These are phyloP conservation scores for Tephrocybe sp. DNA, from an alignment of 768 basidiomycete genomes.

Conservation along the genomic window DNA sequence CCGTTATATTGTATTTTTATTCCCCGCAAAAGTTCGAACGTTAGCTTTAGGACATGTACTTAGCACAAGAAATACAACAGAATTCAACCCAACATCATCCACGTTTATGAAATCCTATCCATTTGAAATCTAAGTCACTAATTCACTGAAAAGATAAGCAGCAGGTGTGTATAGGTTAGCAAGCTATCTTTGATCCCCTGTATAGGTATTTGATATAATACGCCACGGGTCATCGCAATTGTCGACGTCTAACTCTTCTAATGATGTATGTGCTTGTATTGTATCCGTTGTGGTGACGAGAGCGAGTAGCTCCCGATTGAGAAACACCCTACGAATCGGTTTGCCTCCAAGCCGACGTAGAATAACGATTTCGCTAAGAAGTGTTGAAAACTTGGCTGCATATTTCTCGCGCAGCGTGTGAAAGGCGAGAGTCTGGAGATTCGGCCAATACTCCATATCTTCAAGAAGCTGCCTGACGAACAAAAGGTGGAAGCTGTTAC, in stretches of 20 bases:
- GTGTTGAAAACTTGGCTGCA: conserved; percentile 16
- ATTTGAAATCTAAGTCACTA: too few relatives aligned
- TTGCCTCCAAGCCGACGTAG: conserved; percentile 13
- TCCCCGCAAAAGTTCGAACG: too few relatives aligned
- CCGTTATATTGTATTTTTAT: too few relatives aligned
- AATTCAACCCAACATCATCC: not conserved
- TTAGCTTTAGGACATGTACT: too few relatives aligned
- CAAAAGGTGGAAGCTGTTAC: conserved; percentile 17
- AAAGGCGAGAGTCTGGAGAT: conserved; percentile 25
- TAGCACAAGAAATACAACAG: too few relatives aligned
- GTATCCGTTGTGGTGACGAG: conserved; percentile 8
- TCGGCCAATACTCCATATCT: conserved; percentile 17
- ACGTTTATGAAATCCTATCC: too few relatives aligned
- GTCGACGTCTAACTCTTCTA: conserved; percentile 16
- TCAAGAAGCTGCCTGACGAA: conserved; percentile 18
- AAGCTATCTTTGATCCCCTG: too few relatives aligned
- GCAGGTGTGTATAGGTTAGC: too few relatives aligned
- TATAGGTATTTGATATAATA: conserved; percentile 20
- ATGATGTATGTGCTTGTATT: conserved; percentile 7
- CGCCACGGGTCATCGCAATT: conserved; percentile 32
- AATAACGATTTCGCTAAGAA: conserved; percentile 16
- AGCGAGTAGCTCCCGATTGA: conserved; percentile 26
- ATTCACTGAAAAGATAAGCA: too few relatives aligned
- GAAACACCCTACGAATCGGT: conserved; percentile 22
- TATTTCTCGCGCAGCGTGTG: conserved; percentile 24